Evolutionary conservation across 208 protist species (phyloP).

Genomic region (Acanthamoeba royreba): DNA sequence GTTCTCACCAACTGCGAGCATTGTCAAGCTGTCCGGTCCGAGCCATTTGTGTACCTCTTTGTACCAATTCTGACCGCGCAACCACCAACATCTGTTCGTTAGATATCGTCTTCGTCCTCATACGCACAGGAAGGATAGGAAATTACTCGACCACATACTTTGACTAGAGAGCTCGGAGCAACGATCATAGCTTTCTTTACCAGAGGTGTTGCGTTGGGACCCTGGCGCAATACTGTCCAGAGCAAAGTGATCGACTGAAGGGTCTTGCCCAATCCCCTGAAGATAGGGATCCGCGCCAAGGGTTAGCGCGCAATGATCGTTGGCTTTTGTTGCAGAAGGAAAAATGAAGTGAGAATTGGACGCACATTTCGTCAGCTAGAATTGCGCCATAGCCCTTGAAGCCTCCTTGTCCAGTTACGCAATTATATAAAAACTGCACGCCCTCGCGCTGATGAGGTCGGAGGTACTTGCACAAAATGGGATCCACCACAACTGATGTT

Average conservation of each 20-base stretch:
- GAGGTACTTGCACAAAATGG: neutral
- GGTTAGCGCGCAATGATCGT: neutral
- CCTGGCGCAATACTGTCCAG: constrained; percentile 76
- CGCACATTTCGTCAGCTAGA: constrained; percentile 50
- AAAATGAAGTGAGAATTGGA: too few species aligned
- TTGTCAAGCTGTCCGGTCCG: neutral
- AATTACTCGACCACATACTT: too few species aligned
- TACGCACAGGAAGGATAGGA: neutral
- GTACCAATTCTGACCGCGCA: neutral
- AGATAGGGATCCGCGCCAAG: too few species aligned
- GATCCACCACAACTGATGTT: constrained; percentile 34
- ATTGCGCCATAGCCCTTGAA: constrained; percentile 32
- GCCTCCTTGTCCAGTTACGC: constrained; percentile 30
- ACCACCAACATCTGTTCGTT: neutral
- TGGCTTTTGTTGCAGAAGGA: too few species aligned
- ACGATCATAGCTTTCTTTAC: constrained; percentile 70
- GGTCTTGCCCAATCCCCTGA: constrained; percentile 78
- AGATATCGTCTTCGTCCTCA: too few species aligned
- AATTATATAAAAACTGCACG: constrained; percentile 47
- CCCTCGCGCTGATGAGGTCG: constrained; percentile 56
- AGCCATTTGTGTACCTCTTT: constrained; percentile 46
- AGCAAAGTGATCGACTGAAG: constrained; percentile 74
- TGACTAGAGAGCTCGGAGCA: constrained; percentile 69
- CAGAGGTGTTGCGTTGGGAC: constrained; percentile 4
- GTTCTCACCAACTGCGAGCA: constrained; percentile 13